These are phyloP conservation scores for Exophiala lecanii-corni DNA, from an alignment of 2,329 filamentous ascomycete species.

Conservation along the genomic window DNA sequence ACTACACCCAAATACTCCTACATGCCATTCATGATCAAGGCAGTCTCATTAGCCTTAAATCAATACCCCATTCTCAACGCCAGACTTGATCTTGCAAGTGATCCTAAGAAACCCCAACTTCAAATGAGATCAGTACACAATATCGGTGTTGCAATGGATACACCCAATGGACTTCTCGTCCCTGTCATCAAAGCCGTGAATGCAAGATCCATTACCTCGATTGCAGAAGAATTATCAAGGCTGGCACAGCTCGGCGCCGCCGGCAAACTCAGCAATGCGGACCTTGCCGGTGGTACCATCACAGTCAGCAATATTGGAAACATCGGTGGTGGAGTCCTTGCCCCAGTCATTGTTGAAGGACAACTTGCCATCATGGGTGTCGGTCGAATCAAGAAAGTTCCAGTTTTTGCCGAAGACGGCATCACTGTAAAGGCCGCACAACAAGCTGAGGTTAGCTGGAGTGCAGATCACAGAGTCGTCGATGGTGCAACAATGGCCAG, in stretches of 20 bases:
- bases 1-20: conserved; percentile 69
- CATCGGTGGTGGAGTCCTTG: conserved; percentile 87
- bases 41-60: conserved; percentile 77
- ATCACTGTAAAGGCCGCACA: conserved; percentile 66
- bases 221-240: conserved; percentile 70
- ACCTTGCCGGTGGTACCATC: conserved; percentile 83
- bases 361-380: conserved; percentile 91
- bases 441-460: conserved; percentile 91
- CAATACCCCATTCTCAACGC: conserved; percentile 85
- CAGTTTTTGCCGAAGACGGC: conserved; percentile 62
- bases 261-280: conserved; percentile 69
- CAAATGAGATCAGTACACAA: conserved; percentile 82
- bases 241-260: conserved; percentile 67
- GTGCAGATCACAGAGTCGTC: conserved; percentile 87
- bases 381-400: conserved; percentile 73
- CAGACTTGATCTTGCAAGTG: conserved; percentile 61
- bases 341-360: conserved; percentile 82
- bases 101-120: conserved; percentile 65
- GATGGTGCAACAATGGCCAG: conserved; percentile 93
- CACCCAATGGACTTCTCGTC: conserved; percentile 79
- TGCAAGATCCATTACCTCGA: conserved; percentile 67
- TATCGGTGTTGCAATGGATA: conserved; percentile 94
- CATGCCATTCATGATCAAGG: conserved; percentile 93
- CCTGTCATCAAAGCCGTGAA: conserved; percentile 86
- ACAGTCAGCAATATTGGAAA: conserved; percentile 96